Base-by-base conservation (phyloP, 2,329 filamentous ascomycete species). In the Colletotrichum sp. region DNA sequence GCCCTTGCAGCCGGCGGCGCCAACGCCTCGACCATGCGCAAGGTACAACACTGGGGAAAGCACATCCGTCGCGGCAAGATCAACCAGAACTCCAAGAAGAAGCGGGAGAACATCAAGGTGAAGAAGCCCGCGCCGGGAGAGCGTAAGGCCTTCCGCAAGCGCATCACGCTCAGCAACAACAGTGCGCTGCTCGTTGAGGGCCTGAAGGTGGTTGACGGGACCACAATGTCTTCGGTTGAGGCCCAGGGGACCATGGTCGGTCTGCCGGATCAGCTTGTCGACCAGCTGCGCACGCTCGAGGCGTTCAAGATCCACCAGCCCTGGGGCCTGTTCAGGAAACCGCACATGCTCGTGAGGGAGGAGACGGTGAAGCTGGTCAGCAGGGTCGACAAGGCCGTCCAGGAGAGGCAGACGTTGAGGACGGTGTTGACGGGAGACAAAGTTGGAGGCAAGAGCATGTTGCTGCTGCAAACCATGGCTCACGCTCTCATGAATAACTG, bases 241-340 rank as follows among this genome's bases (percentile, higher is more conserved):
- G 89, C 90, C 66, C 86, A 90, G 12, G 95, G 94, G 43, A 90
- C 90, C 76, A 90, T 98, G 34, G 86, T 95, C 68, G 91, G 91
- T 3, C 85, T 98, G 32, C 92, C 94, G 9, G 91, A 92, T 56
- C 85, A 86, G 2, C 86, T 95, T 66, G 90, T 98, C 66, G 96
- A 98, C 86, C 91, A 93, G 83, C 87, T 99, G 86, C 91, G 96
- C 80, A 90, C 92, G n/a, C 89, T 94, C 69, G 95, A 98, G 82
- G 96, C 95, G 5, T 99, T 99, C 89, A 98, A 98, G 90, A 89
- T 92, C 26, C 94, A 92, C 28, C 97, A 98, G 89, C 92, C 91
- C 78, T 99, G 97, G 96, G 91, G 90, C 74, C 87, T 98, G 80
- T 99, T 98, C 85, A 89, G 95, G 79, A 90, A 92, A 78, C 97